phyloP scores from a whole-genome alignment of 1,284 basidiomycete species.

The Cutaneotrichosporon arboriforme region DNA sequence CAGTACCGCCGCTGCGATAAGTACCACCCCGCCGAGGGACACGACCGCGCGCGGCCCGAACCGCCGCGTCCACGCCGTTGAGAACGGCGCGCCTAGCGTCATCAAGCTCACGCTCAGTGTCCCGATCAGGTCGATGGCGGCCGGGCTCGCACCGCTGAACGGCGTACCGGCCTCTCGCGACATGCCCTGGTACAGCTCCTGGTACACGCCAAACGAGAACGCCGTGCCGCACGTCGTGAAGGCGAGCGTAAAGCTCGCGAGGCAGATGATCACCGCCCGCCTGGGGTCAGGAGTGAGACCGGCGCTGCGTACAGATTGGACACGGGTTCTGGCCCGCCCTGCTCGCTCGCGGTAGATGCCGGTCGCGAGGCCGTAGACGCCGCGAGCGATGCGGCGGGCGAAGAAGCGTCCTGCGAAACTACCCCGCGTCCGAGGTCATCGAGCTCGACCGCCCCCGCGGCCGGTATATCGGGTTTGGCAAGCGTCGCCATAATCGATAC shows the following conservation, averaged over 20 bases:
- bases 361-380: too few species aligned
- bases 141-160: slow-evolving; percentile 23
- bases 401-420: too few species aligned
- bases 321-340: background rate
- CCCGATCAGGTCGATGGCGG: slow-evolving; percentile 26
- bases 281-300: slow-evolving; percentile 4
- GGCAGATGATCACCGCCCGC: slow-evolving; percentile 14
- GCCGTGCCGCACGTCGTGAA: slow-evolving; percentile 28
- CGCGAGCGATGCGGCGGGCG: too few species aligned
- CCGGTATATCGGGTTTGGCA: too few species aligned
- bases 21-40: slow-evolving; percentile 18
- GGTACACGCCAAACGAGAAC: slow-evolving; percentile 30
- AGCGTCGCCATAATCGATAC: too few species aligned
- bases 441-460: too few species aligned
- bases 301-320: background rate
- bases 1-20: slow-evolving; percentile 13
- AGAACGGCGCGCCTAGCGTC: slow-evolving; percentile 24
- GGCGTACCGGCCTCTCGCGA: slow-evolving; percentile 15
- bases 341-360: too few species aligned
- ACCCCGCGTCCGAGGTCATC: too few species aligned
- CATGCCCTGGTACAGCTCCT: slow-evolving; percentile 27
- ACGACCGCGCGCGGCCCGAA: slow-evolving; percentile 19
- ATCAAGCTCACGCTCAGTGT: slow-evolving; percentile 26
- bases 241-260: slow-evolving; percentile 12
- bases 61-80: slow-evolving; percentile 20